Base-by-base conservation (phyloP, 1,139 yeast genomes). In the Candida labiduridarum region DNA sequence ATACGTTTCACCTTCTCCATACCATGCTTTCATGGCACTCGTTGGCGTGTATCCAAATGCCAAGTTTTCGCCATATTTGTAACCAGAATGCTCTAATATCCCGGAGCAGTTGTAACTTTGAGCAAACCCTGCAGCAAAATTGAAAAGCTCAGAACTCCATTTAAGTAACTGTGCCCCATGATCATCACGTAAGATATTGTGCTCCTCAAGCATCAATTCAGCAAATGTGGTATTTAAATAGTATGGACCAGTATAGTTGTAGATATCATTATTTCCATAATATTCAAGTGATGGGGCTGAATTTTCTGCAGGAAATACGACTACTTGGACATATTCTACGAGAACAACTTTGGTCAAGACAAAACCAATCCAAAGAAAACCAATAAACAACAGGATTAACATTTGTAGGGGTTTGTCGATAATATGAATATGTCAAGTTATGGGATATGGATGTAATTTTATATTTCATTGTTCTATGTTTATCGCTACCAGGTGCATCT, bases 11-110 rank as follows among this genome's bases (percentile, higher is more conserved):
- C 73, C 72, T 57, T 73, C 78, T 8, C 61, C 53, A 55, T 73
- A 73, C 78, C 78, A 73, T 1, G 74, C 77, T 35, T 65, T 54
- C 3, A 67, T 59, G 4, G 75, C 66, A 4, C 67, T 72, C 4
- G 50, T 54, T 1, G 69, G 62, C 7, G 67, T 52, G 51, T 69
- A 72, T 0, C 78, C 78, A 15, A 70, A 57, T 6, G 77, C 77
- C 41, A 74, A 59, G 52, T 73, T 74, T 49, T 73, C 79, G 3
- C 78, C 78, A 52, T 63, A 70, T 0, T 55, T 57, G 1, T 74
- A 75, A 2, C 72, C 71, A 8, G 73, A 67, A 55, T 72, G 78
- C 14, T 52, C 52, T 36, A 74, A 59, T n/a, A 52, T 55, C 3
- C 76, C 76, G 15, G 71, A 61, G 55, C 79, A 74, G 47, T 64